phyloP scores from a whole-genome alignment of 2,329 filamentous ascomycete species.

The Penicillium griseofulvum region DNA sequence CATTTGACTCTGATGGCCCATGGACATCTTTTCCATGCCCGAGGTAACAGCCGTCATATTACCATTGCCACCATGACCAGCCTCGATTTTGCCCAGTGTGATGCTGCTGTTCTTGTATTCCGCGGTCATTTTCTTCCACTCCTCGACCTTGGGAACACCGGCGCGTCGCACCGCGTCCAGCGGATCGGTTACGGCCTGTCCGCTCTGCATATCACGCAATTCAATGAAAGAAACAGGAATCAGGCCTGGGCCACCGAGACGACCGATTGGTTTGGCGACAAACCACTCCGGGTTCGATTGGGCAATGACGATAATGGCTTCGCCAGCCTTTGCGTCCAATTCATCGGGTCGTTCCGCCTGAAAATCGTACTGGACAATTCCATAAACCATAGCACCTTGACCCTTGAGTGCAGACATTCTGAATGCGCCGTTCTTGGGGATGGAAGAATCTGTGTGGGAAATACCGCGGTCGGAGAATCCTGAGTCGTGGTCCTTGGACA shows the following conservation, averaged over 20 bases:
- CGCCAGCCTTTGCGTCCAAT: constrained; percentile 88
- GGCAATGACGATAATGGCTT: constrained; percentile 96
- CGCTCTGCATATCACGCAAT: constrained; percentile 88
- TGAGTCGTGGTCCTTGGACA: constrained; percentile 70
- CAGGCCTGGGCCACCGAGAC: constrained; percentile 89
- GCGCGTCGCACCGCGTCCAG: constrained; percentile 82
- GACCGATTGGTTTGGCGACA: constrained; percentile 96
- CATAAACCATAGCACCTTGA: constrained; percentile 85
- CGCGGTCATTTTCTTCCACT: constrained; percentile 99
- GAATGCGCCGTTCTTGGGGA: constrained; percentile 26
- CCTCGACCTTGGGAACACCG: constrained; percentile 90
- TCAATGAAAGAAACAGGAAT: constrained; percentile 97
- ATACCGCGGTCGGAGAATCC: constrained; percentile 69
- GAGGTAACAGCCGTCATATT: constrained; percentile 61
- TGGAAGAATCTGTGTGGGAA: constrained; percentile 32
- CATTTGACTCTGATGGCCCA: constrained; percentile 56
- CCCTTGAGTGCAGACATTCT: constrained; percentile 51
- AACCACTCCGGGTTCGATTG: constrained; percentile 99
- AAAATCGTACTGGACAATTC: constrained; percentile 96
- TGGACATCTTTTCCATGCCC: constrained; percentile 74
- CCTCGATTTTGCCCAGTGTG: constrained; percentile 84
- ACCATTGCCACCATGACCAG: constrained; percentile 20
- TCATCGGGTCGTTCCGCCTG: constrained; percentile 93
- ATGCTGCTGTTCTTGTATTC: constrained; percentile 99
- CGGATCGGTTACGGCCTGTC: constrained; percentile 76